Evolutionary conservation across 1,284 basidiomycete species (phyloP).

Genomic region (Papiliotrema flavescens): DNA sequence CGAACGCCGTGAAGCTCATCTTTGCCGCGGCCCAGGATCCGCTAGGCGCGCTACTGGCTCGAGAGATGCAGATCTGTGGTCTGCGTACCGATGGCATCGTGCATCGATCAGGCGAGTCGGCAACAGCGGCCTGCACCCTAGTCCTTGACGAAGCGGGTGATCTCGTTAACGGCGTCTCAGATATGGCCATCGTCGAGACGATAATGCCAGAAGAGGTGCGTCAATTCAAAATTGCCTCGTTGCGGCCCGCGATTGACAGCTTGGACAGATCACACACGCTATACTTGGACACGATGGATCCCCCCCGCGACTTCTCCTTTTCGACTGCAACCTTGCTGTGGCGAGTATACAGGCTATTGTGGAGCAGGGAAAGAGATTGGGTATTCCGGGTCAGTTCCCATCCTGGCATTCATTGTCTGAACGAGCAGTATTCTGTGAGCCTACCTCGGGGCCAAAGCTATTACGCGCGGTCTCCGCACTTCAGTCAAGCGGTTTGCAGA

Average conservation of each 20-base stretch:
- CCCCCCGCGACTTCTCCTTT: conserved; percentile 61
- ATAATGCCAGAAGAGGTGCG: conserved; percentile 9
- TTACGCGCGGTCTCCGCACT: too few species aligned
- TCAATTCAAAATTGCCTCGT: too few species aligned
- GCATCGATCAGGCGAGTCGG: conserved; percentile 1
- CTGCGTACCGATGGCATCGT: conserved; percentile 81
- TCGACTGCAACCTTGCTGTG: conserved; percentile 90
- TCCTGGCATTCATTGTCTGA: neutral
- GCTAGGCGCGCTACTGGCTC: conserved; percentile 62
- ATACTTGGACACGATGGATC: too few species aligned
- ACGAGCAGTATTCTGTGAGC: conserved; percentile 57
- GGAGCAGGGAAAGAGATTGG: too few species aligned
- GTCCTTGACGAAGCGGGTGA: conserved; percentile 69
- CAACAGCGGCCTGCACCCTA: conserved; percentile 61
- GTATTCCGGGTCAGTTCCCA: conserved; percentile 57
- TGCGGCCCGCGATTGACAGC: too few species aligned
- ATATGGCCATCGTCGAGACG: conserved; percentile 71
- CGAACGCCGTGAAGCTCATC: conserved; percentile 46
- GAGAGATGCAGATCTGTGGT: conserved; percentile 60
- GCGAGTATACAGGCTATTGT: too few species aligned
- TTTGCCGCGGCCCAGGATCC: conserved; percentile 53
- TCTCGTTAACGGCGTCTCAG: conserved; percentile 79
- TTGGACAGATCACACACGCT: too few species aligned
- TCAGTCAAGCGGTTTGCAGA: too few species aligned
- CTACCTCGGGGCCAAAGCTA: conserved; percentile 84